Conservation (phyloP, 2,329 filamentous ascomycete species). For the Exophiala oligosperma region DNA sequence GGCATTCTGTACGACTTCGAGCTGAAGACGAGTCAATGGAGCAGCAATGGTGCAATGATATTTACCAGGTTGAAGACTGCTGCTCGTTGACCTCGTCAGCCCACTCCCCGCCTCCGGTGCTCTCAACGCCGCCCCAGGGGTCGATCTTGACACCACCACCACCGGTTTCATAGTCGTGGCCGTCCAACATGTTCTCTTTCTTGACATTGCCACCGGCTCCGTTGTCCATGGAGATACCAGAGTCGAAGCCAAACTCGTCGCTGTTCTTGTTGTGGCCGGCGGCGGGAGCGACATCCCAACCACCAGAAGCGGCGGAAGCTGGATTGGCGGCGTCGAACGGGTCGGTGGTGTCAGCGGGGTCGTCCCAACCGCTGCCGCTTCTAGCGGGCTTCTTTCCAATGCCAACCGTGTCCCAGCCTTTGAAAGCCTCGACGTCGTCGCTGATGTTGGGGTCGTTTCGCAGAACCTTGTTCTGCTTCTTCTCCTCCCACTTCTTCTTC, state of each 20-base stretch:
- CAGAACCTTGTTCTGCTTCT: conserved; percentile 5
- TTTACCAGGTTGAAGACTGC: conserved; percentile 6
- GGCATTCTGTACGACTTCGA: neutral
- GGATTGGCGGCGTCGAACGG: neutral
- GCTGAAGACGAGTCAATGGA: neutral
- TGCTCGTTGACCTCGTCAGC: conserved; percentile 23
- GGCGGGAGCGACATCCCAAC: neutral
- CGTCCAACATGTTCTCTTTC: neutral
- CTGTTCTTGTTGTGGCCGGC: neutral
- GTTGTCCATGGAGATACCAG: neutral
- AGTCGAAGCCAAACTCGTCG: conserved; percentile 3
- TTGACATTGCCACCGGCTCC: neutral
- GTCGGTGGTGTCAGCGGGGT: neutral
- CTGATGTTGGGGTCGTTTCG: neutral
- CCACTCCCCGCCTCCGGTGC: conserved; percentile 16
- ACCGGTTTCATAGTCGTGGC: neutral
- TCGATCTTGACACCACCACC: neutral
- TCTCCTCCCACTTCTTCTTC: conserved; percentile 21
- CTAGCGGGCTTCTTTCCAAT: too few relatives aligned
- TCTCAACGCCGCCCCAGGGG: neutral
- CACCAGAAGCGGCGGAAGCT: neutral
- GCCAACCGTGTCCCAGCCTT: too few relatives aligned
- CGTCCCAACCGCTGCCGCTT: conserved; percentile 1
- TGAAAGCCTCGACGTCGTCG: neutral
- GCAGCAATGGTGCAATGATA: neutral